Evolutionary conservation across 164 flowering plant genomes (phyloP).

Genomic region (Vitis cinerea): DNA sequence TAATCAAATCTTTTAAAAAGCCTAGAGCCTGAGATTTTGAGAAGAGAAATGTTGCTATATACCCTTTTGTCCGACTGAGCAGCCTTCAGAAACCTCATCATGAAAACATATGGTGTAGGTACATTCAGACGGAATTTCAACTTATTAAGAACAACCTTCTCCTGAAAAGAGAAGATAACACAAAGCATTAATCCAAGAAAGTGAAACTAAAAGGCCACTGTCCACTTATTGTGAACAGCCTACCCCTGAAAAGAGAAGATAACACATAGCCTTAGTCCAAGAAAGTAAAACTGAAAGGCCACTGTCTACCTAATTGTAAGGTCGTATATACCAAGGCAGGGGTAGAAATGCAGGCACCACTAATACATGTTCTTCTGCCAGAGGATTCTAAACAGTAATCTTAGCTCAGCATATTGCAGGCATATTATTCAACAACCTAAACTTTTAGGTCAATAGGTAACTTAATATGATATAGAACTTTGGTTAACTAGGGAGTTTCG

Average conservation of each 20-base stretch:
- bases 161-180: conserved; percentile 50
- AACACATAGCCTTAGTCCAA: background rate
- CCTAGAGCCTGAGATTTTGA: too few species aligned
- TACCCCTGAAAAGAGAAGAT: conserved; percentile 62
- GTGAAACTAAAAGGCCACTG: background rate
- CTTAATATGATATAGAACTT: too few species aligned
- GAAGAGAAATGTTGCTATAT: too few species aligned
- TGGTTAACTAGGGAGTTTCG: too few species aligned
- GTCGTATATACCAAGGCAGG: too few species aligned
- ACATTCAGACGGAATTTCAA: conserved; percentile 73
- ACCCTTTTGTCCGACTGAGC: conserved; percentile 76
- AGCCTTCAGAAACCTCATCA: conserved; percentile 89
- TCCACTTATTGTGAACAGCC: conserved; percentile 60
- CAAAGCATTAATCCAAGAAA: background rate
- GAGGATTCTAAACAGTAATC: too few species aligned
- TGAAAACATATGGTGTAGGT: conserved; percentile 85
- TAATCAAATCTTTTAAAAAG: too few species aligned
- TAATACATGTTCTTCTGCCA: too few species aligned
- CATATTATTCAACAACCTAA: too few species aligned
- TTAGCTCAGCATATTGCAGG: too few species aligned
- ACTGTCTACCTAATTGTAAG: conserved; percentile 32
- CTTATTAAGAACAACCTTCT: conserved; percentile 61
- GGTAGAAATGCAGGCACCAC: too few species aligned
- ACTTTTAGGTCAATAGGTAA: too few species aligned
- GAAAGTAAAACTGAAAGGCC: background rate